Evolutionary conservation across 768 basidiomycete genomes (phyloP).

Genomic region (Calocera cornea): DNA sequence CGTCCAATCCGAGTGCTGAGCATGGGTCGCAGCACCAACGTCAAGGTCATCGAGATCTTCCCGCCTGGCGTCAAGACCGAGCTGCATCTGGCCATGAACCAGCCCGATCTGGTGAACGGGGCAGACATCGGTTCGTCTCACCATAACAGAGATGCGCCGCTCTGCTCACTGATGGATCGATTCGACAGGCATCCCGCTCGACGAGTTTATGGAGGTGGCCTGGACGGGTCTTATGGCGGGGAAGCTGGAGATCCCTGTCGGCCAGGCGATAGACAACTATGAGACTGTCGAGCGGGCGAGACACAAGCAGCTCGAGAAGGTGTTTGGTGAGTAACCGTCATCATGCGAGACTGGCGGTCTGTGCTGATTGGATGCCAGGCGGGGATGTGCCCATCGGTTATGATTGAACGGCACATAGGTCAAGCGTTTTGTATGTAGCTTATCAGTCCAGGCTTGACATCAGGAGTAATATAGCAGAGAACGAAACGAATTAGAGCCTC

Average conservation of each 20-base stretch:
- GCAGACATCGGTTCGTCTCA: not conserved
- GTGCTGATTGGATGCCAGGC: too few relatives aligned
- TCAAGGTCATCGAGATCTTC: constrained; percentile 13
- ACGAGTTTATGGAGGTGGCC: constrained; percentile 8
- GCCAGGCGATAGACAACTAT: not conserved
- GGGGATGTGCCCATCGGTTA: too few relatives aligned
- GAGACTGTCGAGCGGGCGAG: constrained; percentile 7
- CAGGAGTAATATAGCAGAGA: too few relatives aligned
- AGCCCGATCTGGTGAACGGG: constrained; percentile 12
- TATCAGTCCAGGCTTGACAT: too few relatives aligned
- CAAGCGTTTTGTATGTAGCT: too few relatives aligned
- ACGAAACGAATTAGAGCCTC: too few relatives aligned
- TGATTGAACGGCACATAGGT: too few relatives aligned
- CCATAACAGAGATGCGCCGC: too few relatives aligned
- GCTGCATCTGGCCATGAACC: constrained; percentile 11
- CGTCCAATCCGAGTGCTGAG: not conserved
- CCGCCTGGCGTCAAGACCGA: constrained; percentile 11
- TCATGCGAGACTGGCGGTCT: too few relatives aligned
- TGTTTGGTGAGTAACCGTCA: not conserved
- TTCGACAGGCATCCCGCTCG: constrained; percentile 6
- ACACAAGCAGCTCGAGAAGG: not conserved
- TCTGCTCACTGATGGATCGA: not conserved
- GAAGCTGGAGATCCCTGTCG: constrained; percentile 11
- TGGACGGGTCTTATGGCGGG: constrained; percentile 10
- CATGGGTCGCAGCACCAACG: not conserved